phyloP scores from a whole-genome alignment of 495 filamentous ascomycete genomes.

The Copromyces sp. region DNA sequence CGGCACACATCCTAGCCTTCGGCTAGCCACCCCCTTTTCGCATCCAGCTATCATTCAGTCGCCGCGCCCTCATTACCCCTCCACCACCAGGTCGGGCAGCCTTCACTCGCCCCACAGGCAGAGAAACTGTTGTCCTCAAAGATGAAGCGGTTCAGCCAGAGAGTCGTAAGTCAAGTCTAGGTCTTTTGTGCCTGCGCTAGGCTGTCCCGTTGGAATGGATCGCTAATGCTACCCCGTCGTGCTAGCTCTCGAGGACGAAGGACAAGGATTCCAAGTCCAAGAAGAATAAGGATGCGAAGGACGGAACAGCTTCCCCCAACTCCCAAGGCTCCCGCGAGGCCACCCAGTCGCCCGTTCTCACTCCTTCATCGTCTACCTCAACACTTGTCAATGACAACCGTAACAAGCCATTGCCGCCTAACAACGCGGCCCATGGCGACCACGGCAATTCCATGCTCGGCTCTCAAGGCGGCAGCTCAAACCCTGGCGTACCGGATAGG shows the following conservation, averaged over 20 bases:
- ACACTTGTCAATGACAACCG: conserved; percentile 67
- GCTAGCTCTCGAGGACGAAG: conserved; percentile 91
- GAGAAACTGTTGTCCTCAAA: conserved; percentile 40
- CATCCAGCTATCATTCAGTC: not conserved
- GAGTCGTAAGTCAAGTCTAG: conserved; percentile 67
- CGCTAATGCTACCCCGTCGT: conserved; percentile 13
- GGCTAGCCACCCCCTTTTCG: conserved; percentile 1
- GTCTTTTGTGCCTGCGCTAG: conserved; percentile 1
- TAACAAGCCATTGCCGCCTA: conserved; percentile 66
- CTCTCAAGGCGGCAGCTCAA: conserved; percentile 23
- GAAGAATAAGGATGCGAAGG: conserved; percentile 80
- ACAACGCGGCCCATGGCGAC: conserved; percentile 49
- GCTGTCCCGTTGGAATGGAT: conserved; percentile 7
- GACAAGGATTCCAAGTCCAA: conserved; percentile 84
- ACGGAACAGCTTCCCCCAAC: conserved; percentile 69
- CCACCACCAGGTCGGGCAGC: conserved; percentile 22
- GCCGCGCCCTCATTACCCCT: conserved; percentile 8
- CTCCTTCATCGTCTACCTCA: conserved; percentile 78
- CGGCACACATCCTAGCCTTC: not conserved
- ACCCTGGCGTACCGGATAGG: conserved; percentile 31
- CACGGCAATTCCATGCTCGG: conserved; percentile 32
- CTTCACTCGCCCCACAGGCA: conserved; percentile 23
- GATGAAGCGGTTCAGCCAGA: conserved; percentile 97
- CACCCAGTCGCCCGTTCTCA: conserved; percentile 49
- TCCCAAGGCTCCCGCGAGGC: conserved; percentile 43